Evolutionary conservation across 2,329 filamentous ascomycete genomes (phyloP).

Genomic region (Sporothrix globosa): DNA sequence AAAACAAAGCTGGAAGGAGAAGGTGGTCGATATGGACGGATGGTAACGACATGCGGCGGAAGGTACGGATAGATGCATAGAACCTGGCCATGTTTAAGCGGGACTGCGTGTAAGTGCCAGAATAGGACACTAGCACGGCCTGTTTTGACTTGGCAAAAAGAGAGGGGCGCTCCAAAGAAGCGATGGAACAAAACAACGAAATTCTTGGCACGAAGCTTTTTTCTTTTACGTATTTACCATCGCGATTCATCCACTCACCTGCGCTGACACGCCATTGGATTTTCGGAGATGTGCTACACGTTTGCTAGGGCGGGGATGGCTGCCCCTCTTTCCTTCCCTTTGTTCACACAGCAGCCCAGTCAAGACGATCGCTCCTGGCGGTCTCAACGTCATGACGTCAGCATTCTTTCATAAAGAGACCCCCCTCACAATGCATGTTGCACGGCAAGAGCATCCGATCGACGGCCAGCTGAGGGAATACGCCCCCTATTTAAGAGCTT

Average conservation of each 20-base stretch:
- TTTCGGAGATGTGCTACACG: not conserved
- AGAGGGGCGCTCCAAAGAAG: not conserved
- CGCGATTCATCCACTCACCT: not conserved
- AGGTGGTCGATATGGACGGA: not conserved
- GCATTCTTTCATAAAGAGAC: not conserved
- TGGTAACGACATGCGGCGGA: not conserved
- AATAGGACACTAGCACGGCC: not conserved
- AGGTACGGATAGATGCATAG: constrained; percentile 13
- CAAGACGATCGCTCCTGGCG: constrained; percentile 7
- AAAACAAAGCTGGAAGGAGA: not conserved
- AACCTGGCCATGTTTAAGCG: not conserved
- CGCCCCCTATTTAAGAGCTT: constrained; percentile 24
- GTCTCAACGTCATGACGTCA: constrained; percentile 17
- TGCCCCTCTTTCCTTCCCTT: not conserved
- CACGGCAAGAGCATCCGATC: constrained; percentile 4
- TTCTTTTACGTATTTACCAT: not conserved
- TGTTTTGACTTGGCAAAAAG: constrained; percentile 16
- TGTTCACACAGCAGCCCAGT: not conserved
- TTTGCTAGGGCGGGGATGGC: constrained; percentile 1
- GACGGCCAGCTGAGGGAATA: not conserved
- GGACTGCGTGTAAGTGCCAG: constrained; percentile 6
- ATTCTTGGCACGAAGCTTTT: constrained; percentile 18
- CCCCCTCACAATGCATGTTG: not conserved
- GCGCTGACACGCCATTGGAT: not conserved
- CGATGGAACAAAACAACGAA: not conserved